phyloP scores from a whole-genome alignment of 2,329 filamentous ascomycete species.

The Claviceps citrina region DNA sequence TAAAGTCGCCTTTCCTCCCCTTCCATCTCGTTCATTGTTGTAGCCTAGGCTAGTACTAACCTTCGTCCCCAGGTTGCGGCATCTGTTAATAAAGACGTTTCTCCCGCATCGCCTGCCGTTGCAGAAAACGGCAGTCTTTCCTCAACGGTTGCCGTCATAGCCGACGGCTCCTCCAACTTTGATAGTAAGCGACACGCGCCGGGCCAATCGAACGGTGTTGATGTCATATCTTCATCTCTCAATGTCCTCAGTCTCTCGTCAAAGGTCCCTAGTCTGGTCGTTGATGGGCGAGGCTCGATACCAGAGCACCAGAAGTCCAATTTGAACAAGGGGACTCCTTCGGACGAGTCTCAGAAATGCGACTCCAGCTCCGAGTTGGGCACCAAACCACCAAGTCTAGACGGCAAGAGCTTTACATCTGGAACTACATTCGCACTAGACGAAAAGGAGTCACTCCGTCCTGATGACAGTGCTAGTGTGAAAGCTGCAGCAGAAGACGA shows the following conservation, averaged over 20 bases:
- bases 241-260: slow-evolving; percentile 17
- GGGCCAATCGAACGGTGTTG: slow-evolving; percentile 11
- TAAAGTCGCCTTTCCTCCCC: slow-evolving; percentile 20
- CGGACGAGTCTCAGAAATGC: slow-evolving; percentile 42
- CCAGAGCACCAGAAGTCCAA: slow-evolving; percentile 18
- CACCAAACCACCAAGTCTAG: slow-evolving; percentile 76
- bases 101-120: slow-evolving; percentile 3
- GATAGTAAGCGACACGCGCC: slow-evolving; percentile 6
- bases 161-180: slow-evolving; percentile 9
- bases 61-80: slow-evolving; percentile 29
- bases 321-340: slow-evolving; percentile 28
- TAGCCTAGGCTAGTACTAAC: slow-evolving; percentile 1
- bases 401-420: slow-evolving; percentile 87
- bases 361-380: slow-evolving; percentile 50
- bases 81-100: slow-evolving; percentile 20
- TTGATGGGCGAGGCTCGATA: slow-evolving; percentile 30
- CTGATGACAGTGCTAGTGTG: slow-evolving; percentile 89
- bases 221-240: slow-evolving; percentile 16
- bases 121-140: slow-evolving; percentile 8
- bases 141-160: slow-evolving; percentile 6
- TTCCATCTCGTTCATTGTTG: neutral
- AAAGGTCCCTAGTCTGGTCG: slow-evolving; percentile 26
- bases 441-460: slow-evolving; percentile 86
- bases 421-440: slow-evolving; percentile 92
- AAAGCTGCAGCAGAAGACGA: slow-evolving; percentile 80